A percentile compares a stretch with the other conserved stretches of the same genome.
phyloP scores from a whole-genome alignment of 2,329 filamentous ascomycete species.

The Colletotrichum sp. region DNA sequence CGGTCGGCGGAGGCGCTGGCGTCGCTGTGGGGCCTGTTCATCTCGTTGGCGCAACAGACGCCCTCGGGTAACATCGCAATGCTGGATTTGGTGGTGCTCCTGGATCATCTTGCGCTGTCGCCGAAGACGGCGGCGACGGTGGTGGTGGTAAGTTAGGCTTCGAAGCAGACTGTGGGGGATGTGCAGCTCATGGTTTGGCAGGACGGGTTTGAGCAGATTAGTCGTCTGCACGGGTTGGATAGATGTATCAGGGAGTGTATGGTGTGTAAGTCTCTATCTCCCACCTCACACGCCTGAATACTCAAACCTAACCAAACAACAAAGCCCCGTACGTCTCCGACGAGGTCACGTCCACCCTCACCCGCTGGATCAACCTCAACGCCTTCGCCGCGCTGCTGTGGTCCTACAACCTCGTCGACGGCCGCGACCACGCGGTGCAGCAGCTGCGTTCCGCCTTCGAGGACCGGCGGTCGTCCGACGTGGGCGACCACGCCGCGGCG shows the following conservation, averaged over 20 bases:
- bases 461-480: slow-evolving; percentile 8
- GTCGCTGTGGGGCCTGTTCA: slow-evolving; percentile 18
- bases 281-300: too few relatives aligned
- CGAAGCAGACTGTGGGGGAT: not conserved
- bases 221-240: not conserved
- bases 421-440: slow-evolving; percentile 14
- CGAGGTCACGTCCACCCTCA: not conserved
- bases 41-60: slow-evolving; percentile 21
- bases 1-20: not conserved
- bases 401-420: slow-evolving; percentile 19
- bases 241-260: not conserved
- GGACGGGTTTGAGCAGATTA: slow-evolving; percentile 17
- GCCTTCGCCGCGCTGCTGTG: slow-evolving; percentile 21
- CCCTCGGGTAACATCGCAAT: slow-evolving; percentile 12
- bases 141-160: not conserved
- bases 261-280: not conserved
- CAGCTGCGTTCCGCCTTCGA: slow-evolving; percentile 21
- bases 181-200: not conserved
- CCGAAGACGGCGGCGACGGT: slow-evolving; percentile 12
- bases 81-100: slow-evolving; percentile 10
- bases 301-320: too few relatives aligned
- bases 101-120: slow-evolving; percentile 10
- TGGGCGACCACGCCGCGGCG: not conserved
- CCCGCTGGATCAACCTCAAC: slow-evolving; percentile 14
- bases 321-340: not conserved